Evolutionary conservation across 1,284 basidiomycete species (phyloP).

Genomic region (Boletellus deceptivus): DNA sequence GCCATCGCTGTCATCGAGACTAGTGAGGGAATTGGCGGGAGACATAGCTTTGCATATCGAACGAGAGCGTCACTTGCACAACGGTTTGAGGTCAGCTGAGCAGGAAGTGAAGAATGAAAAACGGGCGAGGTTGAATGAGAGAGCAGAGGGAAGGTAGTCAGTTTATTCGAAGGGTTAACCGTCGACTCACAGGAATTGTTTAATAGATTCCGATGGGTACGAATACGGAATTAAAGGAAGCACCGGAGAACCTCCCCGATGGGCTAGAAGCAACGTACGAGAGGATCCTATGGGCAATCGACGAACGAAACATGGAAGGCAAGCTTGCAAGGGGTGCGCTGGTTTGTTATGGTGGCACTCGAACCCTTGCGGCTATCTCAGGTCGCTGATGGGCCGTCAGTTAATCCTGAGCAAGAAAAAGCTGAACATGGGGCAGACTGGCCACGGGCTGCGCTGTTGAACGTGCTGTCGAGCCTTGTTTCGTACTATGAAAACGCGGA

Average conservation of each 20-base stretch:
- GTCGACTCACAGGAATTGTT: not conserved
- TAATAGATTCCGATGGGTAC: slow-evolving; percentile 6
- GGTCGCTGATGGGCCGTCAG: not conserved
- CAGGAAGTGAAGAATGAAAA: not conserved
- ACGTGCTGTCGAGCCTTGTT: slow-evolving; percentile 3
- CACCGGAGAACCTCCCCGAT: not conserved
- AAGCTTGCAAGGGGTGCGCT: slow-evolving; percentile 1
- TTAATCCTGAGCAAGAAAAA: not conserved
- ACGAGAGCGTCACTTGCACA: not conserved
- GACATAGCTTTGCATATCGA: slow-evolving; percentile 1
- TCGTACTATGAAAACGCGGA: not conserved
- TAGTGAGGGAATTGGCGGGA: not conserved
- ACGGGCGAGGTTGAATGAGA: not conserved
- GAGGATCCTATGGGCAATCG: not conserved
- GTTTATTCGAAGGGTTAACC: not conserved
- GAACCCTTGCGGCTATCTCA: not conserved
- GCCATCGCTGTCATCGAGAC: slow-evolving; percentile 2
- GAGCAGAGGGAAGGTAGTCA: slow-evolving; percentile 1
- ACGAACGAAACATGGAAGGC: not conserved
- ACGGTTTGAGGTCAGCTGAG: not conserved
- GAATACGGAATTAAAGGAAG: not conserved
- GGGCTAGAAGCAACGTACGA: not conserved
- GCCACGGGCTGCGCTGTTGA: not conserved
- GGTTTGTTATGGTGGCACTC: not conserved
- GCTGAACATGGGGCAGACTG: not conserved